Percentiles rank a stretch among this genome's conserved stretches.
Conservation (phyloP, 2,329 filamentous ascomycete species). For the Fragosphaeria purpurea region DNA sequence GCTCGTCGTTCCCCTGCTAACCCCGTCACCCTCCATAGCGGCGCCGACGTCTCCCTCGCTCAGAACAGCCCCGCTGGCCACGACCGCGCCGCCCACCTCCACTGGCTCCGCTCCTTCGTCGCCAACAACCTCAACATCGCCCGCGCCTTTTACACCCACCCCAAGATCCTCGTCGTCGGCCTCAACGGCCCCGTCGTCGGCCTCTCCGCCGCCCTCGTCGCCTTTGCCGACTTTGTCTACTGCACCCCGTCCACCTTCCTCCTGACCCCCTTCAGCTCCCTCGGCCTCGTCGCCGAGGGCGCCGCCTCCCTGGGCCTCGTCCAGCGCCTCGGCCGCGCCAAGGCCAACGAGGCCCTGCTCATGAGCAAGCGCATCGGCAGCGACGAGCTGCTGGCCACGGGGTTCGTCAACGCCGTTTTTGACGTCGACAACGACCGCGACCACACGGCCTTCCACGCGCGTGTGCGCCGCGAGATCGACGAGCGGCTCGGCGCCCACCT, state of each 20-base stretch:
- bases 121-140: conserved; percentile 83
- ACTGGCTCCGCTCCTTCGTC: conserved; percentile 63
- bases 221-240: conserved; percentile 89
- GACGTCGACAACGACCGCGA: conserved; percentile 39
- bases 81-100: conserved; percentile 28
- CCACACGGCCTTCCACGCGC: conserved; percentile 55
- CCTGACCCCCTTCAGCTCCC: conserved; percentile 80
- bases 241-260: conserved; percentile 71
- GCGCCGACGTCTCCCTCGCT: conserved; percentile 62
- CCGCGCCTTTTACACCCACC: conserved; percentile 82
- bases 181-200: conserved; percentile 90
- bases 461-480: conserved; percentile 71
- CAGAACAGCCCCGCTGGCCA: conserved; percentile 27
- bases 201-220: conserved; percentile 72
- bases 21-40: conserved; percentile 35
- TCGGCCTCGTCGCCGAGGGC: conserved; percentile 86
- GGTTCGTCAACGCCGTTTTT: conserved; percentile 83
- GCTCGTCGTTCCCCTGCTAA: background rate
- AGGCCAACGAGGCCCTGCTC: conserved; percentile 86
- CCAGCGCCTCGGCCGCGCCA: conserved; percentile 64
- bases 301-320: conserved; percentile 71
- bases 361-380: conserved; percentile 71
- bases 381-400: conserved; percentile 62
- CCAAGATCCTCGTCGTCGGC: conserved; percentile 83
- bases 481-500: conserved; percentile 72